Percentiles rank a stretch among this genome's conserved stretches.
Evolutionary conservation across 805 yeast genomes (phyloP).

Genomic region (Candida coleopterorum): DNA sequence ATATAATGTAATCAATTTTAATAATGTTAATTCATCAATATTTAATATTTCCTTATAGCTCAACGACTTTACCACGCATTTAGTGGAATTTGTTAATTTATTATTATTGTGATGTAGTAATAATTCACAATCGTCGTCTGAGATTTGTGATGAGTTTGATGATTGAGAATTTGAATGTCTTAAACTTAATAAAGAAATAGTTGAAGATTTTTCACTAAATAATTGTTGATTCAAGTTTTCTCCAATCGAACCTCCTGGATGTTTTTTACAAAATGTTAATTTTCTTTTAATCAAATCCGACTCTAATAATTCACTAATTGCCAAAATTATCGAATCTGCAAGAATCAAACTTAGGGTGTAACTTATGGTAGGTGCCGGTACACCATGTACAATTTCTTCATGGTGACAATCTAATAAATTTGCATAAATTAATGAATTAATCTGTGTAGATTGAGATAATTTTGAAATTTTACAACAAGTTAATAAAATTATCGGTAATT

Average conservation of each 20-base stretch:
- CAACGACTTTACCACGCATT: slow-evolving; percentile 13
- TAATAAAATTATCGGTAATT: slow-evolving; percentile 53
- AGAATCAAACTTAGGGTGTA: slow-evolving; percentile 71
- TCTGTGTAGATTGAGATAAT: slow-evolving; percentile 47
- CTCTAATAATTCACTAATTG: slow-evolving; percentile 64
- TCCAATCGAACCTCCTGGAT: slow-evolving; percentile 93
- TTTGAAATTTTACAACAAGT: slow-evolving; percentile 59
- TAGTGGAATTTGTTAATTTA: slow-evolving; percentile 10
- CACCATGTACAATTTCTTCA: slow-evolving; percentile 66
- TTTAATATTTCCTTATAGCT: slow-evolving; percentile 5
- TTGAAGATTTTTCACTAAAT: slow-evolving; percentile 7
- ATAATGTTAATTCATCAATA: slow-evolving; percentile 28
- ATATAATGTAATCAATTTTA: slow-evolving; percentile 29
- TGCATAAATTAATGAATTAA: slow-evolving; percentile 53
- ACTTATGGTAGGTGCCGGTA: slow-evolving; percentile 85
- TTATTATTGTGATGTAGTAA: slow-evolving; percentile 9
- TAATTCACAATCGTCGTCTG: slow-evolving; percentile 9
- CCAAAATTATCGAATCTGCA: slow-evolving; percentile 74
- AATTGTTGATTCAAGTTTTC: slow-evolving; percentile 23
- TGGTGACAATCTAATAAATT: slow-evolving; percentile 53
- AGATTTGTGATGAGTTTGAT: slow-evolving; percentile 7
- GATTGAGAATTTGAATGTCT: slow-evolving; percentile 10
- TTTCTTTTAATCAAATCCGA: slow-evolving; percentile 51
- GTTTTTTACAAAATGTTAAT: slow-evolving; percentile 60
- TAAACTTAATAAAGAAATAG: slow-evolving; percentile 7